Conservation (phyloP, 139 green algal species). For the Volvox africanus region DNA sequence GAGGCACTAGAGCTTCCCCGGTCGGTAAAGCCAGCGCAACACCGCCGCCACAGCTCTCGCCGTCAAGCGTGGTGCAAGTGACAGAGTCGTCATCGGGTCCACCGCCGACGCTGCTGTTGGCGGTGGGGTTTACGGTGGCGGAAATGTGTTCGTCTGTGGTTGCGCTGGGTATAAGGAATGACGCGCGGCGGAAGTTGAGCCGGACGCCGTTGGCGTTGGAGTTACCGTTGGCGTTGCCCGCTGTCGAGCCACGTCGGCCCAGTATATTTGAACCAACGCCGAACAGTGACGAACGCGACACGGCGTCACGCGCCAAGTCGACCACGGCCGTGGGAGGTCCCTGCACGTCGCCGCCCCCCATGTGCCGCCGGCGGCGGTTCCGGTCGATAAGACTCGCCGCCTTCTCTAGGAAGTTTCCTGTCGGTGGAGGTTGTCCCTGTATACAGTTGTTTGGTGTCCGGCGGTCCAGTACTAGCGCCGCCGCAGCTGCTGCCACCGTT, state of each 20-base stretch:
- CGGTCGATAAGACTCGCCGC: conserved; percentile 1
- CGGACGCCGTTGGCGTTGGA: neutral
- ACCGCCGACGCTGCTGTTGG: neutral
- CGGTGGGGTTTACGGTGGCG: neutral
- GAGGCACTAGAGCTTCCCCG: neutral
- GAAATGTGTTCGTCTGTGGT: neutral
- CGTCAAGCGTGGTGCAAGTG: neutral
- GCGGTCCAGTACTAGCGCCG: neutral
- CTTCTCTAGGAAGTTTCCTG: neutral
- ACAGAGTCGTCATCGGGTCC: neutral
- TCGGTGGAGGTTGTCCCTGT: neutral
- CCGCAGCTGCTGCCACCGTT: neutral
- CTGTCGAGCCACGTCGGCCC: neutral
- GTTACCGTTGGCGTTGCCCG: too few species aligned
- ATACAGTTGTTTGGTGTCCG: neutral
- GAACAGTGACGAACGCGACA: neutral
- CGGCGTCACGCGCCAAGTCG: neutral
- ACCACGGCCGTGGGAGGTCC: neutral
- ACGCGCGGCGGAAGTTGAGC: neutral
- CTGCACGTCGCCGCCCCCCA: neutral
- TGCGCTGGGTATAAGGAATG: neutral
- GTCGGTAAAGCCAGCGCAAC: neutral
- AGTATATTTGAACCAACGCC: neutral
- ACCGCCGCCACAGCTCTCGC: neutral
- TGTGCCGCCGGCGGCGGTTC: neutral